These are phyloP conservation scores for Geum urbanum DNA, from an alignment of 306 rosid species.

Conservation along the genomic window DNA sequence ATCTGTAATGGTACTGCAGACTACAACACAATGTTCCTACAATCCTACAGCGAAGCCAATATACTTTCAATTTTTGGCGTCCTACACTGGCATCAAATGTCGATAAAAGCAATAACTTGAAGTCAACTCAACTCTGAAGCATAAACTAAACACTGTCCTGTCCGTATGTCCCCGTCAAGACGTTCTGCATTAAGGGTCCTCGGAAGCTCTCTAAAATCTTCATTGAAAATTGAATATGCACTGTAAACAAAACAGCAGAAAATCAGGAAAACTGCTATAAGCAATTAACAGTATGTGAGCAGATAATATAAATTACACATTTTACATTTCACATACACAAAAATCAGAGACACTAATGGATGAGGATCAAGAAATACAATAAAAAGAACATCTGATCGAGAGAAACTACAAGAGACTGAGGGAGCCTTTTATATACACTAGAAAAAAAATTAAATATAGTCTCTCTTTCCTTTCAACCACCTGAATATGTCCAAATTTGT, in stretches of 20 bases:
- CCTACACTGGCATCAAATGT: not conserved
- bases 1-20: not conserved
- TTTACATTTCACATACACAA: not conserved
- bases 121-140: not conserved
- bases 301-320: not conserved
- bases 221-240: constrained; percentile 93
- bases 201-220: constrained; percentile 92
- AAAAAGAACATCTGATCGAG: not conserved
- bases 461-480: too few species aligned
- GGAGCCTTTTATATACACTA: not conserved
- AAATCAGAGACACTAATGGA: not conserved
- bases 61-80: not conserved
- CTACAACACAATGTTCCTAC: too few species aligned
- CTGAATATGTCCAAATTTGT: too few species aligned
- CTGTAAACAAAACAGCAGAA: constrained; percentile 34
- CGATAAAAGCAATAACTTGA: not conserved
- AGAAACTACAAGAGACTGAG: not conserved
- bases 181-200: constrained; percentile 87
- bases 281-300: not conserved
- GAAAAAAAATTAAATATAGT: too few species aligned
- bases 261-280: not conserved
- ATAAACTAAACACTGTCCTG: constrained; percentile 41
- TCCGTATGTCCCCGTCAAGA: constrained; percentile 74
- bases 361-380: not conserved
- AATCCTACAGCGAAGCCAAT: not conserved